Base-by-base conservation (phyloP, 805 yeast species). In the Cyberlindnera lachancei region DNA sequence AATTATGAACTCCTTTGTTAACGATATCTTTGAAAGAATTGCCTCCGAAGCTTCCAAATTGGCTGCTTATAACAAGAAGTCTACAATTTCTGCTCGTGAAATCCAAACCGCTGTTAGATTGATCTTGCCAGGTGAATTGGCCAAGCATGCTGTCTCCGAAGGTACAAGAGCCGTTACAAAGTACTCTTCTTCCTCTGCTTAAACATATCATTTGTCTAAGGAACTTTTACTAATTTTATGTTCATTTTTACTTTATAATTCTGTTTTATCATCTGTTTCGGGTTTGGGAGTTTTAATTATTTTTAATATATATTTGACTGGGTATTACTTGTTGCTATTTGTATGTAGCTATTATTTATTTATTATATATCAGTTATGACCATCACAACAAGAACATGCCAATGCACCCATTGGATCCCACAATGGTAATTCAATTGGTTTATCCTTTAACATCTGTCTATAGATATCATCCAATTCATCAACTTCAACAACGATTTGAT, bases 151-250 rank as follows among this genome's bases (percentile, higher is more conserved):
- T 58, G 95, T 87, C 55, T 82, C 95, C 55, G 97, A 88, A 73
- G 96, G 96, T 75, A 86, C 95, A 53, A 84, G 95, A 78, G 94
- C 96, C 64, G 95, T 86, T 56, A 84, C 95, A 66, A 86, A 86
- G 73, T 86, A 85, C 77, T 81, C 95, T 56, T 80, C 95, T 58
- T 55, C 60, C 31, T 55, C 64, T 47, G 67, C 66, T 53, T 62
- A 52, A 53, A 34, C 25, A 29, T 20, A 16, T 28, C 15, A 10
- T 14, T 16, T 22, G 15, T 30, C 28, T 39, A 10, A 10, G 21
- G 21, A 7, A 7, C 10, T 19, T 19, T 19, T 19, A 10, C 10
- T 19, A 10, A 8, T 13, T 25, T n/a, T n/a, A n/a, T n/a, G n/a
- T n/a, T n/a, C n/a, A n/a, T n/a, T 25, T 15, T 25, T 14, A 13